phyloP scores from a whole-genome alignment of 345 rosid species.

The Hypericum androsaemum region DNA sequence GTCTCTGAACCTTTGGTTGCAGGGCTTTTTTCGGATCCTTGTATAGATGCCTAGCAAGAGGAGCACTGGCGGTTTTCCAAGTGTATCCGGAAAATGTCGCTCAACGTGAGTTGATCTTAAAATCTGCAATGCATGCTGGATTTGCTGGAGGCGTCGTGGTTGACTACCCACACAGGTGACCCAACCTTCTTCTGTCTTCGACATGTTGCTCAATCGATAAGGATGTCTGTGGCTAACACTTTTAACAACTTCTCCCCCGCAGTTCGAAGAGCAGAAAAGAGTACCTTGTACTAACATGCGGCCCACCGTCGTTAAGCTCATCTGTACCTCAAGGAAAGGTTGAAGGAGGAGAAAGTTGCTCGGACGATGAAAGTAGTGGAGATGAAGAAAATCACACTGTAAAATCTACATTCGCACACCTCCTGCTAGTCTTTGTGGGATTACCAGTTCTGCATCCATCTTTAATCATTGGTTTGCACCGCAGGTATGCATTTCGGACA shows the following conservation, averaged over 20 bases:
- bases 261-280: conserved; percentile 81
- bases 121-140: conserved; percentile 78
- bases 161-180: conserved; percentile 88
- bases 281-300: conserved; percentile 76
- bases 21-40: conserved; percentile 91
- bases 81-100: conserved; percentile 76
- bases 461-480: background rate
- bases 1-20: background rate
- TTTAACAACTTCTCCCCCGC: conserved; percentile 9
- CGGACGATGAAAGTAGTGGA: conserved; percentile 50
- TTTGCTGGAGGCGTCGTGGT: conserved; percentile 91
- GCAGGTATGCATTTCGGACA: conserved; percentile 59
- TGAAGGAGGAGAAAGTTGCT: conserved; percentile 45
- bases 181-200: background rate
- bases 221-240: background rate
- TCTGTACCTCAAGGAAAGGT: conserved; percentile 40
- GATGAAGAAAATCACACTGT: conserved; percentile 62
- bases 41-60: conserved; percentile 72
- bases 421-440: no score
- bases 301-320: conserved; percentile 44
- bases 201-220: background rate
- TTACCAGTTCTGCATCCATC: no score
- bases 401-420: background rate
- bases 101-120: conserved; percentile 74
- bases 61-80: conserved; percentile 89